Evolutionary conservation across 768 basidiomycete genomes (phyloP).

Genomic region (Leccinum rimulosum): DNA sequence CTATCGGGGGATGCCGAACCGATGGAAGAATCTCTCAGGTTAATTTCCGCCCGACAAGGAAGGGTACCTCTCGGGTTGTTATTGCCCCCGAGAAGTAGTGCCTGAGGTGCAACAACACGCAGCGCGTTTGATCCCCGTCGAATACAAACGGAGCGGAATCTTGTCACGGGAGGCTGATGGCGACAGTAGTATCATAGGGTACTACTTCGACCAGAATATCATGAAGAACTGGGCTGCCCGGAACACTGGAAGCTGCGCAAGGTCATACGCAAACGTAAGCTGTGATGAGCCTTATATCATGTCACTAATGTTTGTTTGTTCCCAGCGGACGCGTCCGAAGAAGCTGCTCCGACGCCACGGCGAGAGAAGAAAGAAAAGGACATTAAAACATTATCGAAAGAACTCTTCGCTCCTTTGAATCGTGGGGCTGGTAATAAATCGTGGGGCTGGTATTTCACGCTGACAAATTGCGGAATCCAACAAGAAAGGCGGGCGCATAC

Average conservation of each 20-base stretch:
- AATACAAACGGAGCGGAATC: conserved; percentile 71
- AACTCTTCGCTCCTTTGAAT: conserved; percentile 76
- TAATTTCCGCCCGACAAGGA: no score
- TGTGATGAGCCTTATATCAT: background rate
- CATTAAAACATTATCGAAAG: conserved; percentile 59
- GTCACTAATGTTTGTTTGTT: conserved; percentile 4
- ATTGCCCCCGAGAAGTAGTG: no score
- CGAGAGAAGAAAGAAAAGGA: conserved; percentile 76
- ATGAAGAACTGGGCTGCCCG: conserved; percentile 96
- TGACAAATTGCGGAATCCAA: conserved; percentile 50
- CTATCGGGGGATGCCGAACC: no score
- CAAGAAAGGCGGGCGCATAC: conserved; percentile 39
- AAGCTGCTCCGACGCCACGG: conserved; percentile 49
- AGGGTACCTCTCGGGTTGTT: no score
- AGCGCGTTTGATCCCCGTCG: conserved; percentile 87
- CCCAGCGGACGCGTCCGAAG: conserved; percentile 50
- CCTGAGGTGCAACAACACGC: no score
- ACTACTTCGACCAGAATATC: conserved; percentile 85
- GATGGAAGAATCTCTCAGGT: no score
- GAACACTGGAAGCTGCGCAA: conserved; percentile 97
- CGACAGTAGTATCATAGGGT: conserved; percentile 65
- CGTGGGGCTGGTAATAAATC: conserved; percentile 65
- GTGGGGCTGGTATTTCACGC: no score
- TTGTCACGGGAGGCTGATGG: conserved; percentile 76
- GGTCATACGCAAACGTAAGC: conserved; percentile 71